Conservation (phyloP, 176 grass and related monocot genomes). For the Oryza longistaminata region DNA sequence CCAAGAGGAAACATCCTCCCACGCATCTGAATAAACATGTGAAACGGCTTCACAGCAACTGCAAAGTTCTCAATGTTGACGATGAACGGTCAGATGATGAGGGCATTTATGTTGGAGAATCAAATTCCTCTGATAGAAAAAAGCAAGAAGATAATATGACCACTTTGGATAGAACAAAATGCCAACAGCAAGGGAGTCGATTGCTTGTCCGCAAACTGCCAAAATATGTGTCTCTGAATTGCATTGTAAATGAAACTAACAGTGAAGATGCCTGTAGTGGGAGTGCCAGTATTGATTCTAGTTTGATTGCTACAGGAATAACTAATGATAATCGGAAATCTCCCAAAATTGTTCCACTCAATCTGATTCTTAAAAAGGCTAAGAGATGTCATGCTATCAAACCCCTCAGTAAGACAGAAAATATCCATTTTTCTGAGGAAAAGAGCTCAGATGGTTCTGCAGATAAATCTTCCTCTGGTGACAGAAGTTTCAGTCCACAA, state of each 20-base stretch:
- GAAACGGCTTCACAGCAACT: constrained; percentile 39
- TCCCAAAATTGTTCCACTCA: constrained; percentile 89
- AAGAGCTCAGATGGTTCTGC: constrained; percentile 30
- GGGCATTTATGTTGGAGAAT: constrained; percentile 27
- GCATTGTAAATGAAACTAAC: constrained; percentile 62
- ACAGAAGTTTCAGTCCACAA: constrained; percentile 32
- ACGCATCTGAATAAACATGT: constrained; percentile 48
- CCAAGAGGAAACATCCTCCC: constrained; percentile 50
- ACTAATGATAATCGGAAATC: constrained; percentile 59
- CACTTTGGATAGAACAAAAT: constrained; percentile 20
- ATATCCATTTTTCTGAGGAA: constrained; percentile 23
- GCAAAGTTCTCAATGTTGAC: constrained; percentile 35
- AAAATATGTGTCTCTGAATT: constrained; percentile 85
- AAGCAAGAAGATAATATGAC: constrained; percentile 32
- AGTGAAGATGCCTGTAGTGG: constrained; percentile 39
- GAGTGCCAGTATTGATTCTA: constrained; percentile 55
- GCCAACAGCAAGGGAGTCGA: constrained; percentile 36
- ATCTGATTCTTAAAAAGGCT: constrained; percentile 69
- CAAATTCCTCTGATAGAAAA: constrained; percentile 36
- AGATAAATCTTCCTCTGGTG: constrained; percentile 23
- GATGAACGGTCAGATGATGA: constrained; percentile 32
- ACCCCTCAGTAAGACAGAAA: constrained; percentile 31
- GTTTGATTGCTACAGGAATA: constrained; percentile 70
- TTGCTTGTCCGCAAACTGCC: constrained; percentile 60
- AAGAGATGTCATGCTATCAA: constrained; percentile 53